A percentile compares a stretch with the other conserved stretches of the same genome.
Evolutionary conservation across 768 basidiomycete genomes (phyloP).

Genomic region (Termitomyces sp.): DNA sequence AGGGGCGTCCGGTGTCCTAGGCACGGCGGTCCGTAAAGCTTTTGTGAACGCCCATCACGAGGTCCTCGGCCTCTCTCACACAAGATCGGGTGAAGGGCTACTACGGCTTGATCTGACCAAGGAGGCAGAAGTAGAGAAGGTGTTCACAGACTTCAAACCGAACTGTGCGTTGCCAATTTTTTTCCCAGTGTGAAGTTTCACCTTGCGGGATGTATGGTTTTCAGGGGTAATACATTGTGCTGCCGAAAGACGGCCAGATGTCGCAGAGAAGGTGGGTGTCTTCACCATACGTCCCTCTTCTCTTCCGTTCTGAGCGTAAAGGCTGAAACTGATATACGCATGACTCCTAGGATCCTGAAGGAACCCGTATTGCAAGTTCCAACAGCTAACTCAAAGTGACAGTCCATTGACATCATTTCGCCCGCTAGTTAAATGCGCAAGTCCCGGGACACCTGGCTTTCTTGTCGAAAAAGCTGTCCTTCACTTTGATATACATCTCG

Average conservation of each 20-base stretch:
- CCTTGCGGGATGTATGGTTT: constrained; percentile 2
- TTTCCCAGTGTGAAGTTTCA: not conserved
- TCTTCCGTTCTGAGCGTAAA: not conserved
- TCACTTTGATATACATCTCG: constrained; percentile 86
- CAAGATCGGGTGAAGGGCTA: constrained; percentile 53
- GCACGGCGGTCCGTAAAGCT: constrained; percentile 68
- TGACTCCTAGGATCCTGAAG: constrained; percentile 57
- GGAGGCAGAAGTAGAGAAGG: constrained; percentile 43
- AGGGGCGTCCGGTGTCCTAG: constrained; percentile 94
- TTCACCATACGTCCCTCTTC: constrained; percentile 11
- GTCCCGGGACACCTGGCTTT: constrained; percentile 72
- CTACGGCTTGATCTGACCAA: constrained; percentile 68
- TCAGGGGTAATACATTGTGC: constrained; percentile 92
- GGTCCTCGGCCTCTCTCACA: constrained; percentile 71
- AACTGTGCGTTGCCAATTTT: constrained; percentile 52
- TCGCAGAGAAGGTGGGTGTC: constrained; percentile 75
- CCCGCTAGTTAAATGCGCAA: constrained; percentile 67
- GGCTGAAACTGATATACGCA: not conserved
- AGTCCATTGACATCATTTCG: not conserved
- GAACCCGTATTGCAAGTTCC: constrained; percentile 51
- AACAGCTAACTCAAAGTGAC: not conserved
- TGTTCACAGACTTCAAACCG: constrained; percentile 59
- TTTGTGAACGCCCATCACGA: constrained; percentile 45
- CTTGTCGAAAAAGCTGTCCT: constrained; percentile 57
- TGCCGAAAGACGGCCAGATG: constrained; percentile 90